Conservation (phyloP, 495 filamentous ascomycete genomes). For the Penicillium angulare region DNA sequence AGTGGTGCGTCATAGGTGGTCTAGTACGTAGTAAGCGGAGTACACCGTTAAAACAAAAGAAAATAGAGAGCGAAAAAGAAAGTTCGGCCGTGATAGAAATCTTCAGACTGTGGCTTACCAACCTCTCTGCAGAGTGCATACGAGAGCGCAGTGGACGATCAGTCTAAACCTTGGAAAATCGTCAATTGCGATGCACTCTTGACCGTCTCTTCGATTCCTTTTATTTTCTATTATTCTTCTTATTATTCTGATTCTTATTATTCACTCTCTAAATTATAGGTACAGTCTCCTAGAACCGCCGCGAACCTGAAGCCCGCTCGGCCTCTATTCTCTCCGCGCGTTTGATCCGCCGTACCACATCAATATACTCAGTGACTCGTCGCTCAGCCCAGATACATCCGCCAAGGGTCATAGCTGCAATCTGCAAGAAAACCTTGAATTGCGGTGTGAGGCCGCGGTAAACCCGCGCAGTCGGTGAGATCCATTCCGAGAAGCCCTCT, state of each 20-base stretch:
- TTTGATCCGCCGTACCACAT: constrained; percentile 53
- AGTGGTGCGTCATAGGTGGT: constrained; percentile 1
- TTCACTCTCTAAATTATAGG: not conserved
- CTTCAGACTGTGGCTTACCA: no score
- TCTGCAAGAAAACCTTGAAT: constrained; percentile 90
- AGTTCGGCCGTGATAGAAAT: no score
- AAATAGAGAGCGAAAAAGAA: not conserved
- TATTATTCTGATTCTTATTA: not conserved
- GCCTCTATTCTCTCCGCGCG: constrained; percentile 60
- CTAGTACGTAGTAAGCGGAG: no score
- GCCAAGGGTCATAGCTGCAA: constrained; percentile 83
- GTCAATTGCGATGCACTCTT: not conserved
- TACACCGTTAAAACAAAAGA: not conserved
- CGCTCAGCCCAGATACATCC: constrained; percentile 81
- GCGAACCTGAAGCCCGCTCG: constrained; percentile 48
- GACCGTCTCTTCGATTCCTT: no score
- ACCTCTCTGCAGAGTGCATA: not conserved
- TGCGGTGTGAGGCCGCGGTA: constrained; percentile 83
- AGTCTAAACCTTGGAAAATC: not conserved
- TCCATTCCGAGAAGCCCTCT: constrained; percentile 44
- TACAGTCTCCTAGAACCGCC: constrained; percentile 11
- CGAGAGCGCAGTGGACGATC: not conserved
- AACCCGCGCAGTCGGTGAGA: constrained; percentile 58
- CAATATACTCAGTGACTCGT: constrained; percentile 63
- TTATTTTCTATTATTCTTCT: no score